Evolutionary conservation across 164 flowering plant genomes (phyloP).

Genomic region (Nelumbo lutea): DNA sequence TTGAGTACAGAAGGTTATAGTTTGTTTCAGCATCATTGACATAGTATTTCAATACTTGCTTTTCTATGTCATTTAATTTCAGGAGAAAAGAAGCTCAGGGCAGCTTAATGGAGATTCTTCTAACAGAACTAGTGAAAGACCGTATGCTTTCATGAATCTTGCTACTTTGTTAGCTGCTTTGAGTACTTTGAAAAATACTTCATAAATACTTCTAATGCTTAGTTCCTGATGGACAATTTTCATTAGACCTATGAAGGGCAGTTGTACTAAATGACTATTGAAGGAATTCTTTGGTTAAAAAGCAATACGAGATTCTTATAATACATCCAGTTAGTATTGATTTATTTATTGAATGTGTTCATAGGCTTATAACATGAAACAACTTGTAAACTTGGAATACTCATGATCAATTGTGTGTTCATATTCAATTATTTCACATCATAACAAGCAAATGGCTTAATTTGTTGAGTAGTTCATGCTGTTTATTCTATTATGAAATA

Average conservation of each 20-base stretch:
- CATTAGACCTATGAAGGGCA: too few relatives aligned
- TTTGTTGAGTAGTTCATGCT: too few relatives aligned
- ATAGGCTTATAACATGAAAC: background rate
- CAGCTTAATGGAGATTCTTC: conserved; percentile 15
- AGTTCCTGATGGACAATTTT: too few relatives aligned
- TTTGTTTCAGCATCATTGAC: background rate
- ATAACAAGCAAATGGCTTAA: too few relatives aligned
- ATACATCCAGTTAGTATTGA: too few relatives aligned
- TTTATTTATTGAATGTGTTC: background rate
- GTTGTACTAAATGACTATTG: too few relatives aligned
- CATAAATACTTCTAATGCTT: too few relatives aligned
- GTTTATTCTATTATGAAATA: too few relatives aligned
- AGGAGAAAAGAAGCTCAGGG: conserved; percentile 13
- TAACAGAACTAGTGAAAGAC: conserved; percentile 16
- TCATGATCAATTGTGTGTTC: too few relatives aligned
- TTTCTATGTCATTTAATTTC: conserved; percentile 5
- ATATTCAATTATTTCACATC: too few relatives aligned
- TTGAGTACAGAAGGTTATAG: background rate
- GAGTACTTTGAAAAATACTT: background rate
- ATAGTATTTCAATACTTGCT: background rate
- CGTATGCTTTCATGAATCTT: conserved; percentile 15
- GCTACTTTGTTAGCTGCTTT: background rate
- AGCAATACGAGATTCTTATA: background rate
- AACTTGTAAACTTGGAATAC: background rate
- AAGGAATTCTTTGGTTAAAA: background rate